These are phyloP conservation scores for Chlorella sp. DNA, from an alignment of 139 green algal species.

Conservation along the genomic window DNA sequence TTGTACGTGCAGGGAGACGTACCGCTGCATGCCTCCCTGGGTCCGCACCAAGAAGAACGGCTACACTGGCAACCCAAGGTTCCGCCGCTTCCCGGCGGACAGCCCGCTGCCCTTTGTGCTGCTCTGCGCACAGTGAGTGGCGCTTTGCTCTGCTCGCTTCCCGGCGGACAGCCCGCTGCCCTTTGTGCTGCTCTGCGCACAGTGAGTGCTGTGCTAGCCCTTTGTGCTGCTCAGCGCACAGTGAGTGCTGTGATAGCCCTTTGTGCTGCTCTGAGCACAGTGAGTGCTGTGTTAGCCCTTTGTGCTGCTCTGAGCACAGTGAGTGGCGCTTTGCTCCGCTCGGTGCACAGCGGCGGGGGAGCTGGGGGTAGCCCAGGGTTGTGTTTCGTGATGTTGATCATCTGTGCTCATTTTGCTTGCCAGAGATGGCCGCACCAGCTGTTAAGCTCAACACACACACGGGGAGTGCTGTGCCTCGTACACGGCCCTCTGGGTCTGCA, in stretches of 20 bases:
- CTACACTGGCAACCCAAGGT: not conserved
- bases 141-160: no score
- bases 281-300: not conserved
- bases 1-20: conserved; percentile 12
- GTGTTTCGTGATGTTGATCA: no score
- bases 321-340: not conserved
- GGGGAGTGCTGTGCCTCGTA: no score
- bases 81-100: not conserved
- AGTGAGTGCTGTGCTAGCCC: not conserved
- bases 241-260: no score
- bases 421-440: no score
- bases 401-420: no score
- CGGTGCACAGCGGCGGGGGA: no score
- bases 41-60: conserved; percentile 5
- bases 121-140: conserved; percentile 3
- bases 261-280: conserved; percentile 5
- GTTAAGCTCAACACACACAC: no score
- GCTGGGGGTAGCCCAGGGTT: no score
- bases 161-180: not conserved
- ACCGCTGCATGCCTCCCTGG: conserved; percentile 10
- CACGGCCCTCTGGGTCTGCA: no score
- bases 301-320: conserved; percentile 6
- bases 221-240: conserved; percentile 10
- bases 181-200: conserved; percentile 8
- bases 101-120: not conserved